Evolutionary conservation across 2,329 filamentous ascomycete genomes (phyloP).

Genomic region (Nigrospora osmanthi): DNA sequence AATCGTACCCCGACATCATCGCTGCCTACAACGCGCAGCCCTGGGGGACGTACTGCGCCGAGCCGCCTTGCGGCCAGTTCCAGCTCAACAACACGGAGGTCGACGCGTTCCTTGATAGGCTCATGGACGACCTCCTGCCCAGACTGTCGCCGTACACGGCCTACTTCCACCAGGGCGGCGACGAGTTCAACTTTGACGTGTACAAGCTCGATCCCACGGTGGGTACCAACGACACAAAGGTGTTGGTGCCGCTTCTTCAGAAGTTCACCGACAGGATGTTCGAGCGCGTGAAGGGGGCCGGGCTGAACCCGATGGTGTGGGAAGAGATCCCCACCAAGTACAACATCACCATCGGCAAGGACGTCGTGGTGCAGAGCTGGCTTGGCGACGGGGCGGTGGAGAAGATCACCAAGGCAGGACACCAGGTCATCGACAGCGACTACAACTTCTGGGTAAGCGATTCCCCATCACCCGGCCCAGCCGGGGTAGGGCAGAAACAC

Average conservation of each 20-base stretch:
- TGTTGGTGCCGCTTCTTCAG: conserved; percentile 71
- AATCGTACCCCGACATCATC: conserved; percentile 64
- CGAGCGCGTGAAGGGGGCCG: conserved; percentile 51
- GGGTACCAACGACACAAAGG: conserved; percentile 51
- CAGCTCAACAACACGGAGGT: conserved; percentile 69
- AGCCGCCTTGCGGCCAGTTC: conserved; percentile 62
- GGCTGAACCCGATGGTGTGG: conserved; percentile 73
- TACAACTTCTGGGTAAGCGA: conserved; percentile 63
- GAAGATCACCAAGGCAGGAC: conserved; percentile 51
- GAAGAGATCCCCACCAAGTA: conserved; percentile 78
- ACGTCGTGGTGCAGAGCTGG: conserved; percentile 77
- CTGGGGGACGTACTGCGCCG: conserved; percentile 50
- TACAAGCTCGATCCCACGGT: conserved; percentile 70
- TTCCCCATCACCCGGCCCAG: background rate
- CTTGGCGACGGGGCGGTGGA: conserved; percentile 55
- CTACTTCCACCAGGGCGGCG: conserved; percentile 82
- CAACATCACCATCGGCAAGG: conserved; percentile 63
- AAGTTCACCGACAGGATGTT: conserved; percentile 67
- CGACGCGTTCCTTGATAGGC: conserved; percentile 59
- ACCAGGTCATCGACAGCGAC: conserved; percentile 67
- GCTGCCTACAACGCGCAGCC: conserved; percentile 52
- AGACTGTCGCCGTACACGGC: conserved; percentile 59
- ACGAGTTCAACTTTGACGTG: conserved; percentile 74
- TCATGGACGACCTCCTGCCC: conserved; percentile 73
- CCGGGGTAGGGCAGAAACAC: background rate